Evolutionary conservation across 2,329 filamentous ascomycete species (phyloP), one percentile per base, ranked within the genome.

Genomic region (Trichoderma sp.): DNA sequence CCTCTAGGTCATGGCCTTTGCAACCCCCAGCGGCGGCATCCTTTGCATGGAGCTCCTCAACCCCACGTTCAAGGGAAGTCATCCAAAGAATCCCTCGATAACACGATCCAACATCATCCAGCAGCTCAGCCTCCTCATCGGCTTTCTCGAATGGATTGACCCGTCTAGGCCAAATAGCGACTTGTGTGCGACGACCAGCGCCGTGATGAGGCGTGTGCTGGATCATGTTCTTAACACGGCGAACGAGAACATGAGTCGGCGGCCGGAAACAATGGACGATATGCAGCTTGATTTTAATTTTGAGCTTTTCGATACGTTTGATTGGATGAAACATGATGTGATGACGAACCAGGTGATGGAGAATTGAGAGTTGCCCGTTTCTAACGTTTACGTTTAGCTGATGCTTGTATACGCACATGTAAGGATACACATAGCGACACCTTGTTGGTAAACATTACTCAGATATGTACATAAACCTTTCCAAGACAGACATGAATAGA

Each of bases 111-210:
- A 78, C 48, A 83, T 86, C 9, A 81, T 85, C 37, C 83, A 85
- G 70, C 83, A 86, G 64, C 77, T 86, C 2, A 84, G 81, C 67
- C 79, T 86, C 1, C 75, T 86, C 0, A 79, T 84, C 2, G 83
- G 82, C 0, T 86, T 85, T 65, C 76, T 86, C 12, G 82, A 84
- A 61, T 86, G 84, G 84, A 77, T 86, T 1, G 77, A 78, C 4
- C 82, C 82, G 0, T 78, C 79, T 2, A 81, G 81, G 0, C 82
- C 83, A 2, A 86, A 86, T 35, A 80, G 80, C 6, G 78, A 81
- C n/a, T 74, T 86, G 6, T 85, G 83, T 70, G 75, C 73, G 19
- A 76, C 81, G 22, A 83, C 81, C 73, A 82, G 82, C 67, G 76
- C 76, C 3, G 78, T 84, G n/a, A 84, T 86, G 53, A 80, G 83